A percentile compares a stretch with the other conserved stretches of the same genome.
Evolutionary conservation across 768 basidiomycete species (phyloP).

Genomic region (Tulasnella sp.): DNA sequence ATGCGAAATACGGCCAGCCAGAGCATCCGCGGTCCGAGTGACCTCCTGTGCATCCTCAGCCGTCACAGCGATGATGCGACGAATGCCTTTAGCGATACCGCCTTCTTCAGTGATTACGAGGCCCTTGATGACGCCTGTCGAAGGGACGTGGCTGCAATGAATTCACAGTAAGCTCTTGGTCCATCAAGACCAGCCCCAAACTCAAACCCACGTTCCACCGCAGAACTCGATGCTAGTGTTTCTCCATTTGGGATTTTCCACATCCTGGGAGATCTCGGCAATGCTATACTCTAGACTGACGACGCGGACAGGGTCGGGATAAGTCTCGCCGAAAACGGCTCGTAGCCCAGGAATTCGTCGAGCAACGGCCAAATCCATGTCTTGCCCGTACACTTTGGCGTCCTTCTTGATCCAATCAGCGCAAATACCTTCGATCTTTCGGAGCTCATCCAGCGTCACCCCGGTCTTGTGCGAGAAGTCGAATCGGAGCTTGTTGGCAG

Average conservation of each 20-base stretch:
- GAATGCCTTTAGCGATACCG: slow-evolving; percentile 96
- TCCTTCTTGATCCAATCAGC: slow-evolving; percentile 86
- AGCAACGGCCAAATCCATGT: slow-evolving; percentile 68
- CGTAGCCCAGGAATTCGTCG: slow-evolving; percentile 87
- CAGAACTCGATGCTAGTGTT: slow-evolving; percentile 93
- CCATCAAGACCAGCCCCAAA: not conserved
- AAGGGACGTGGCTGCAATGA: slow-evolving; percentile 70
- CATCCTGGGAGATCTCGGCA: slow-evolving; percentile 76
- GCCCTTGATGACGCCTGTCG: slow-evolving; percentile 94
- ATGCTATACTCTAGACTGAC: slow-evolving; percentile 84
- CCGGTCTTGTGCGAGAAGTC: slow-evolving; percentile 96
- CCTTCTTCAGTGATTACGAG: slow-evolving; percentile 93
- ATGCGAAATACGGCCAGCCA: slow-evolving; percentile 54
- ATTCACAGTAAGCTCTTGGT: not conserved
- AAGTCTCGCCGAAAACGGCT: slow-evolving; percentile 95
- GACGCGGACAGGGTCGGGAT: slow-evolving; percentile 95
- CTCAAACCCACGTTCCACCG: slow-evolving; percentile 78
- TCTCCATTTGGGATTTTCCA: slow-evolving; percentile 86
- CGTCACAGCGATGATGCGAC: slow-evolving; percentile 88
- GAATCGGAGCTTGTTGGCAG: slow-evolving; percentile 91
- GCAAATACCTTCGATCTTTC: slow-evolving; percentile 75
- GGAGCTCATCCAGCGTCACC: slow-evolving; percentile 66
- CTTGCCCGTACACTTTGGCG: slow-evolving; percentile 81
- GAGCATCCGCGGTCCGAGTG: slow-evolving; percentile 53
- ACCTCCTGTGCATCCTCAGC: slow-evolving; percentile 87